Evolutionary conservation across 805 yeast species (phyloP).

Genomic region (Wickerhamomyces chambardii): DNA sequence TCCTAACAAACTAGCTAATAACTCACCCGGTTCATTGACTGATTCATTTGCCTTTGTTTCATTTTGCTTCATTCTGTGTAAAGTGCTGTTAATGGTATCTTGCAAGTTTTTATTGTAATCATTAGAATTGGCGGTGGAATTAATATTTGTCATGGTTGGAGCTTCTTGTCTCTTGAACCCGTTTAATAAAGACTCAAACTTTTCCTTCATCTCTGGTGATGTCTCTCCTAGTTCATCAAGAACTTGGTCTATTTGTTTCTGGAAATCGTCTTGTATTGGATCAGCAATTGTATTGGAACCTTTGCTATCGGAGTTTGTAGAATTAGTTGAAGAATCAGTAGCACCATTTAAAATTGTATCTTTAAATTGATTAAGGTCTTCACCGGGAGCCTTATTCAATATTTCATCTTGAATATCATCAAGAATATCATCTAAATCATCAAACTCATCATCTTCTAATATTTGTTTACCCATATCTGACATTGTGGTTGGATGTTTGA

Average conservation of each 20-base stretch:
- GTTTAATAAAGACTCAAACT: conserved; percentile 34
- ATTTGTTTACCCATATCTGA: too few species aligned
- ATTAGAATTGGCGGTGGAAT: conserved; percentile 7
- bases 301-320: too few species aligned
- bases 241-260: conserved; percentile 18
- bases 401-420: conserved; percentile 79
- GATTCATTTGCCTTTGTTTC: conserved; percentile 63
- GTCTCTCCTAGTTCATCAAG: conserved; percentile 26
- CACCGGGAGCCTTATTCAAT: conserved; percentile 33
- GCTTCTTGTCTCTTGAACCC: conserved; percentile 16
- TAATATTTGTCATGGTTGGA: conserved; percentile 2
- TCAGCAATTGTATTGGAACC: conserved; percentile 13
- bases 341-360: conserved; percentile 8
- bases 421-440: conserved; percentile 74
- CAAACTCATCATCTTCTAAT: conserved; percentile 42
- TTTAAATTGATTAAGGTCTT: conserved; percentile 9
- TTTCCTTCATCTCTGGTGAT: conserved; percentile 42
- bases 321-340: background rate
- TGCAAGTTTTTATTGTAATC: conserved; percentile 41
- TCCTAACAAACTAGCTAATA: conserved; percentile 53
- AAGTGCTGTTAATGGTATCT: conserved; percentile 69
- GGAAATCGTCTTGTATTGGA: conserved; percentile 25
- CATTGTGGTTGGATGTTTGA: too few species aligned
- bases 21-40: conserved; percentile 40
- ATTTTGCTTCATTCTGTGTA: conserved; percentile 69